These are phyloP conservation scores for Hypsizygus marmoreus DNA, from an alignment of 768 basidiomycete genomes.

Conservation along the genomic window DNA sequence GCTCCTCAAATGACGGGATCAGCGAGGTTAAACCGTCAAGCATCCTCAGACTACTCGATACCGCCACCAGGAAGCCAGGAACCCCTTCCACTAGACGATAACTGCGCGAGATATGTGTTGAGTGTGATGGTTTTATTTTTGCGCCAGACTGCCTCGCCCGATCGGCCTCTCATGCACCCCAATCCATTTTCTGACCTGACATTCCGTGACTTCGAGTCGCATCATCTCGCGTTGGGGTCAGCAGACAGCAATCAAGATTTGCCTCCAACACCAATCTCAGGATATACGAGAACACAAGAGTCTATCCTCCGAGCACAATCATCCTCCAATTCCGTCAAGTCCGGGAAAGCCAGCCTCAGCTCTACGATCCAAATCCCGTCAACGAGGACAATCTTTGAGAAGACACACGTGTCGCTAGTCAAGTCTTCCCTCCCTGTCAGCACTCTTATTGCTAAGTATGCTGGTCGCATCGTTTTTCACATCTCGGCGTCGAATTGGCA, in stretches of 20 bases:
- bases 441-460: conserved; percentile 65
- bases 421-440: conserved; percentile 58
- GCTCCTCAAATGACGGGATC: conserved; percentile 36
- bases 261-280: conserved; percentile 12
- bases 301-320: conserved; percentile 39
- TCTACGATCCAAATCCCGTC: conserved; percentile 44
- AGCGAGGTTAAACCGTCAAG: conserved; percentile 32
- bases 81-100: conserved; percentile 75
- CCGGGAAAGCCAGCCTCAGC: conserved; percentile 36
- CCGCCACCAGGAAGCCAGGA: conserved; percentile 55
- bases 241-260: conserved; percentile 13
- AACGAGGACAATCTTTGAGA: conserved; percentile 51
- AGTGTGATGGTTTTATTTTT: conserved; percentile 84
- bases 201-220: conserved; percentile 71
- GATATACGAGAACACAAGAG: conserved; percentile 10
- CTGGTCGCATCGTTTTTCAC: conserved; percentile 81
- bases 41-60: conserved; percentile 47
- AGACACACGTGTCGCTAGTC: conserved; percentile 61
- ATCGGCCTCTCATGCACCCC: conserved; percentile 55
- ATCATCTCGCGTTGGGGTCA: conserved; percentile 37
- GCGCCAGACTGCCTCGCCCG: conserved; percentile 64
- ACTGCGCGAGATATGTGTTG: conserved; percentile 77
- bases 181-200: conserved; percentile 62
- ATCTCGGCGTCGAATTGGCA: conserved; percentile 89
- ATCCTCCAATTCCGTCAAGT: conserved; percentile 42